phyloP scores from a whole-genome alignment of 768 basidiomycete genomes.

The Macrolepiota albuminosa region DNA sequence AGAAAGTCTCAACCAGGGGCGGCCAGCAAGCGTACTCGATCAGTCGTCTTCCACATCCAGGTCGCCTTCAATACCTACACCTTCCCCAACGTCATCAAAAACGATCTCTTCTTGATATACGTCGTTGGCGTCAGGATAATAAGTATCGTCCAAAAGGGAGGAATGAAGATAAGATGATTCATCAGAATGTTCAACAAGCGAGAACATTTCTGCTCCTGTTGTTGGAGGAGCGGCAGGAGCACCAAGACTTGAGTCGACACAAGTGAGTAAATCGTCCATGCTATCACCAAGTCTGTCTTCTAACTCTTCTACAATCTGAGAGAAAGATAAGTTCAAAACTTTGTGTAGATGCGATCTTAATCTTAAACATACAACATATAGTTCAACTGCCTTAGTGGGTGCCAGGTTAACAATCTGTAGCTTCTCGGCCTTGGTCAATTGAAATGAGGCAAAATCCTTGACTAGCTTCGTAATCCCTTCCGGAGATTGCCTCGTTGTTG shows the following conservation, averaged over 20 bases:
- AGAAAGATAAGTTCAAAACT: not conserved
- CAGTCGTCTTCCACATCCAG: slow-evolving; percentile 63
- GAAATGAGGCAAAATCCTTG: slow-evolving; percentile 58
- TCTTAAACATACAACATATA: slow-evolving; percentile 73
- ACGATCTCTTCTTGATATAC: slow-evolving; percentile 44
- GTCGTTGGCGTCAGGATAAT: slow-evolving; percentile 18
- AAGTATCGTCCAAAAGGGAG: not conserved
- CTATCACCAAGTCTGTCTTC: slow-evolving; percentile 74
- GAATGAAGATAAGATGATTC: not conserved
- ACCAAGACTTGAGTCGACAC: slow-evolving; percentile 42
- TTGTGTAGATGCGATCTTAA: not conserved
- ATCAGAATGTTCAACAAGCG: not conserved
- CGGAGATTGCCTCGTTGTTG: slow-evolving; percentile 59
- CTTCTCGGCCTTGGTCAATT: slow-evolving; percentile 88
- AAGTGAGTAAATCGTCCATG: slow-evolving; percentile 60
- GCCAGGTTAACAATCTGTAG: slow-evolving; percentile 89
- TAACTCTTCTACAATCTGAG: slow-evolving; percentile 86
- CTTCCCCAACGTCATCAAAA: slow-evolving; percentile 66
- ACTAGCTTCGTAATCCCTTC: slow-evolving; percentile 63
- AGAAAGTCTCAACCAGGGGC: not conserved
- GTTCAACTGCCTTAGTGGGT: slow-evolving; percentile 76
- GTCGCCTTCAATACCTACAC: slow-evolving; percentile 64
- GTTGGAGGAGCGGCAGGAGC: slow-evolving; percentile 11
- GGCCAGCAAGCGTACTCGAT: not conserved
- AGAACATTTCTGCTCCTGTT: not conserved